Percentiles rank a stretch among this genome's conserved stretches.
Conservation (phyloP, 2,329 filamentous ascomycete genomes). For the Claviceps sp. region DNA sequence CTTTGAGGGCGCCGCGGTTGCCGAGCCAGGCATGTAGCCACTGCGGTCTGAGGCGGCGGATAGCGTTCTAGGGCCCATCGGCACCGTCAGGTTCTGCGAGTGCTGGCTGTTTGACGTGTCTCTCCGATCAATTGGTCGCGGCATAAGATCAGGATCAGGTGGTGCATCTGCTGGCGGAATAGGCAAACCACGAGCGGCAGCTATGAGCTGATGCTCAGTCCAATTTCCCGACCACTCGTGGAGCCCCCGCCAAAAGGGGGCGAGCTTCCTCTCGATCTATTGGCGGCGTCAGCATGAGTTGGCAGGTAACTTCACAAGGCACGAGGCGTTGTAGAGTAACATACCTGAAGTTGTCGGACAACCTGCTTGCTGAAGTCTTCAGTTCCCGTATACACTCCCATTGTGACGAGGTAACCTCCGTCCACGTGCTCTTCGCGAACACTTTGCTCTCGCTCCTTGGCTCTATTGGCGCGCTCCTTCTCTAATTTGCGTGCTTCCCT, state of each 20-base stretch:
- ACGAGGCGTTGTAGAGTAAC: slow-evolving; percentile 6
- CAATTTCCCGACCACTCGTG: slow-evolving; percentile 80
- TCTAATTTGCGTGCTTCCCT: slow-evolving; percentile 76
- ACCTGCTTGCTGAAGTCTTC: slow-evolving; percentile 88
- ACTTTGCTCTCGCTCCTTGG: slow-evolving; percentile 81
- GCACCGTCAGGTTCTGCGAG: slow-evolving; percentile 62
- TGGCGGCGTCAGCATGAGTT: not conserved
- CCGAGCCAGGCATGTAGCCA: slow-evolving; percentile 47
- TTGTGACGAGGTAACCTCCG: slow-evolving; percentile 85
- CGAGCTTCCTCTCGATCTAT: slow-evolving; percentile 82
- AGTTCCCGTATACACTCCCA: slow-evolving; percentile 80
- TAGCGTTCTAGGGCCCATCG: slow-evolving; percentile 63
- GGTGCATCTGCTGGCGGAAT: slow-evolving; percentile 77
- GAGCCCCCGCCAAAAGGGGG: slow-evolving; percentile 90
- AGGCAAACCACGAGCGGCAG: slow-evolving; percentile 70
- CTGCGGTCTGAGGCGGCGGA: slow-evolving; percentile 64
- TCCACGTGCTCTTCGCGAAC: slow-evolving; percentile 87
- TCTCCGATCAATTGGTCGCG: slow-evolving; percentile 28
- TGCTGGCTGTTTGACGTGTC: slow-evolving; percentile 41
- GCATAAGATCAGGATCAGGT: slow-evolving; percentile 52
- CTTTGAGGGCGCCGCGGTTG: slow-evolving; percentile 23
- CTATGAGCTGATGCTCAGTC: slow-evolving; percentile 92
- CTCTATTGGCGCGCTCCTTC: slow-evolving; percentile 59
- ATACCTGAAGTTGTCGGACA: slow-evolving; percentile 82
- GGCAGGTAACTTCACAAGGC: not conserved